These are phyloP conservation scores for Pholiota conissans DNA, from an alignment of 768 basidiomycete genomes.

Conservation along the genomic window DNA sequence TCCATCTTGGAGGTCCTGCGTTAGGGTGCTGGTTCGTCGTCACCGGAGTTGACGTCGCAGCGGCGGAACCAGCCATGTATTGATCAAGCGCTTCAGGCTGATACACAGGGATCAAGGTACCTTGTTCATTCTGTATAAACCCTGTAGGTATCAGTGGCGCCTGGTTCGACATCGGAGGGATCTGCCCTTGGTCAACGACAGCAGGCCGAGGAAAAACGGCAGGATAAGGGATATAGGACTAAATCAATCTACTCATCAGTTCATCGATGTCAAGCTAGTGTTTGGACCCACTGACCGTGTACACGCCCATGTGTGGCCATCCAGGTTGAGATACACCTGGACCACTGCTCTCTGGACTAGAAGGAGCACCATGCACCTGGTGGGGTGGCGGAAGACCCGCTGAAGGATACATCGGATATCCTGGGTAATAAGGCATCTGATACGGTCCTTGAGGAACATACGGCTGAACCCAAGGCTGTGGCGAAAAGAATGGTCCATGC, in stretches of 20 bases:
- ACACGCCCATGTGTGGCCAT: constrained; percentile 43
- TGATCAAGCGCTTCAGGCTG: constrained; percentile 68
- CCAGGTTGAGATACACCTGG: constrained; percentile 28
- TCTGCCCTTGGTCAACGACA: constrained; percentile 28
- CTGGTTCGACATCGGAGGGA: constrained; percentile 31
- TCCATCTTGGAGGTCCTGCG: constrained; percentile 21
- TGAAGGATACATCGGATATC: constrained; percentile 46
- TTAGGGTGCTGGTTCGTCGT: constrained; percentile 1
- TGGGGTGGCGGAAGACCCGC: constrained; percentile 24
- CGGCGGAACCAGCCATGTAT: constrained; percentile 55
- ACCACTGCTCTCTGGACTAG: constrained; percentile 38
- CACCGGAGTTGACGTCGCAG: constrained; percentile 19
- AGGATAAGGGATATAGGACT: constrained; percentile 55
- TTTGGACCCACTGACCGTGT: constrained; percentile 39
- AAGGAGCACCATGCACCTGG: constrained; percentile 30
- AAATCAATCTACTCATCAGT: background rate
- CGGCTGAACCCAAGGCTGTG: constrained; percentile 52
- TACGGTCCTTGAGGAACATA: constrained; percentile 53
- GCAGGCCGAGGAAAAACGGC: constrained; percentile 35
- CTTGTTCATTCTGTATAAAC: constrained; percentile 73
- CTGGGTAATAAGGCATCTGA: constrained; percentile 48
- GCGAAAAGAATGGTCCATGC: constrained; percentile 44
- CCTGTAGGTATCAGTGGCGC: constrained; percentile 65
- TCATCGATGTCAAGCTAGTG: constrained; percentile 1
- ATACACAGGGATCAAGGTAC: constrained; percentile 71